Conservation (phyloP, 1,284 basidiomycete genomes). For the Ustilago trichophora region DNA sequence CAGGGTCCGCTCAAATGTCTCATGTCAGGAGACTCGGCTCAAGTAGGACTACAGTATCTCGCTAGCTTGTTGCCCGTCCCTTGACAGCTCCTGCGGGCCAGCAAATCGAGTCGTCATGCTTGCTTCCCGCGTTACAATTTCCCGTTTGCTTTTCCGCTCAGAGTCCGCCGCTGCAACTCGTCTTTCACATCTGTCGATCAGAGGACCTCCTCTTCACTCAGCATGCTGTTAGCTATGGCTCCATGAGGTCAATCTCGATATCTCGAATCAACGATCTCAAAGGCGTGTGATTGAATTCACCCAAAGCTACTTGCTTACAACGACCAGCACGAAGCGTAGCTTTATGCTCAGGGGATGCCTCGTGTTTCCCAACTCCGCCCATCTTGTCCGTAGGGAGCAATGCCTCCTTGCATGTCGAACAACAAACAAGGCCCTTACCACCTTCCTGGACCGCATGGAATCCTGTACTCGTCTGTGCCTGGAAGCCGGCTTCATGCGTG, state of each 20-base stretch:
- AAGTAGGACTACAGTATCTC: too few species aligned
- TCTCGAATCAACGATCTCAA: too few species aligned
- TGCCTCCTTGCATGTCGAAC: constrained; percentile 4
- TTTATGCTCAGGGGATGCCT: neutral
- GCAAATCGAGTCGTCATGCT: neutral
- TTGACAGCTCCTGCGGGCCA: neutral
- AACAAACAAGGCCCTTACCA: neutral
- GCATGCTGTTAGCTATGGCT: too few species aligned
- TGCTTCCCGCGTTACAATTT: constrained; percentile 1
- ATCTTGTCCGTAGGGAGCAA: neutral
- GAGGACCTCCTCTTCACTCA: too few species aligned
- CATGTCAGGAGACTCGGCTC: constrained; percentile 11
- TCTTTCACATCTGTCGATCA: too few species aligned
- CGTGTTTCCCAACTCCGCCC: constrained; percentile 9
- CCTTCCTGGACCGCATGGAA: neutral
- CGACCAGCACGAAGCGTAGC: too few species aligned
- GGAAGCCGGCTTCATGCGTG: too few species aligned
- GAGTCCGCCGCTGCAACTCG: neutral
- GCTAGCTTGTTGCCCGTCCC: too few species aligned
- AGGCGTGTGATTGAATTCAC: too few species aligned
- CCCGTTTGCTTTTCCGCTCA: neutral
- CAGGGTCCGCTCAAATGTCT: constrained; percentile 6
- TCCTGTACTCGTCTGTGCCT: too few species aligned
- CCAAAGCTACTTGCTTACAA: too few species aligned
- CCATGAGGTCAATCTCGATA: too few species aligned